These are phyloP conservation scores for Heterotrichella gracilis DNA, from an alignment of 352 stramenopile species.

Conservation along the genomic window DNA sequence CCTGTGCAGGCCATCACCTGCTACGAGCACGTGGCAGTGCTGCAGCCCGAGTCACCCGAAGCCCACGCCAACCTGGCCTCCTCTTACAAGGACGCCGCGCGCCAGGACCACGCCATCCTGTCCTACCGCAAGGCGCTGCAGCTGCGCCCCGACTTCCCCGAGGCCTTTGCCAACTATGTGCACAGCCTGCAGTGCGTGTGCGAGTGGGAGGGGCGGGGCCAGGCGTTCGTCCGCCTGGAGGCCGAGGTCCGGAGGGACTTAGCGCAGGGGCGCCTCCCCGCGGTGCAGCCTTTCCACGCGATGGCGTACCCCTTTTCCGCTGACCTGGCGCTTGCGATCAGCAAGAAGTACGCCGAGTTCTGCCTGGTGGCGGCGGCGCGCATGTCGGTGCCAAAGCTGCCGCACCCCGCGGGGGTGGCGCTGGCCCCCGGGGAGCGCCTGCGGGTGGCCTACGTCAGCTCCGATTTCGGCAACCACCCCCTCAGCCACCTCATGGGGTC, in stretches of 20 bases:
- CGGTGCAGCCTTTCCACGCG: conserved; percentile 56
- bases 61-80: conserved; percentile 56
- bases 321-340: no score
- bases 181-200: conserved; percentile 57
- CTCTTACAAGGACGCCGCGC: conserved; percentile 41
- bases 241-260: no score
- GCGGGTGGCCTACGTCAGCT: conserved; percentile 46
- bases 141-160: conserved; percentile 47
- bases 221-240: conserved; percentile 28
- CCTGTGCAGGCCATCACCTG: conserved; percentile 52
- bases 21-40: conserved; percentile 46
- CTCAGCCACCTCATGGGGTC: conserved; percentile 50
- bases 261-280: conserved; percentile 37
- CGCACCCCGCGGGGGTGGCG: no score
- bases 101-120: conserved; percentile 47
- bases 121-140: conserved; percentile 56
- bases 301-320: conserved; percentile 43
- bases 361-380: no score
- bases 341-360: no score
- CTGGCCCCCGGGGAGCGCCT: conserved; percentile 23
- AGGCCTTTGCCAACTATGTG: conserved; percentile 59
- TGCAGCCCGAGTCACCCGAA: conserved; percentile 49
- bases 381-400: no score
- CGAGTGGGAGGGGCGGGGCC: conserved; percentile 42
- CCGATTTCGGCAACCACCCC: conserved; percentile 54